Base-by-base conservation (phyloP, 225 moss, liverwort and hornwort genomes). In the Lunularia cruciata region DNA sequence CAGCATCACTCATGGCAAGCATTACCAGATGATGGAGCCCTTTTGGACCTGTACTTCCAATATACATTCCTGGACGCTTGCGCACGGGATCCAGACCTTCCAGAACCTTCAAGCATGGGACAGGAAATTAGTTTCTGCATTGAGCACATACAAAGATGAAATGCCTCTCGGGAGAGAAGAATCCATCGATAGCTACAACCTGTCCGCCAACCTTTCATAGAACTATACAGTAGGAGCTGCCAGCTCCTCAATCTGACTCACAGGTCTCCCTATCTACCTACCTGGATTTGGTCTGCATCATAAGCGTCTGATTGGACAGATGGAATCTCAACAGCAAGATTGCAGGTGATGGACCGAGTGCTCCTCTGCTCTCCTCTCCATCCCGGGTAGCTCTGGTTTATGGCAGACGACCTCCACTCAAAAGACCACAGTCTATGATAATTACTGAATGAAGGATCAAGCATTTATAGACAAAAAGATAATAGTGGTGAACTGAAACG, bases 21-120 rank as follows among this genome's bases (percentile, higher is more conserved):
- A 20, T 69, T 55, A 91, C 93, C 87, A 98, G 75, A 83, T 98
- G 96, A 75, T 98, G 96, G 25, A 98, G 89, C 48, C 96, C 96
- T 61, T 83, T 84, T 1, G 92, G 72, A 32, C 93, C 93, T 58
- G 96, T 98, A 75, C 91, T 98, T 76, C 93, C 98, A 45, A 98
- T 98, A 57, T 98, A 98, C 98, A 98, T 98, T 79, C 90, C 98
- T 16, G 98, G 98, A 37, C 98, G 93, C 77, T 93, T 98, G 54
- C 98, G 91, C 63, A 98, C 98, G 22, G 98, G 89, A 49, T 98
- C 91, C 81, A 98, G 79, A 12, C 96, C 96, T 77, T 98, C 96
- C 37, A 96, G 80, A 23, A 90, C 90, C 90, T 90, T 83, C 65
- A 75, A 39, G 27, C 6, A 20, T 20, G 8, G 5, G 6, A 43